Percentiles rank a stretch among this genome's conserved stretches.
phyloP scores from a whole-genome alignment of 108 stramenopile genomes.

The Cyclostephanos invisitatus region DNA sequence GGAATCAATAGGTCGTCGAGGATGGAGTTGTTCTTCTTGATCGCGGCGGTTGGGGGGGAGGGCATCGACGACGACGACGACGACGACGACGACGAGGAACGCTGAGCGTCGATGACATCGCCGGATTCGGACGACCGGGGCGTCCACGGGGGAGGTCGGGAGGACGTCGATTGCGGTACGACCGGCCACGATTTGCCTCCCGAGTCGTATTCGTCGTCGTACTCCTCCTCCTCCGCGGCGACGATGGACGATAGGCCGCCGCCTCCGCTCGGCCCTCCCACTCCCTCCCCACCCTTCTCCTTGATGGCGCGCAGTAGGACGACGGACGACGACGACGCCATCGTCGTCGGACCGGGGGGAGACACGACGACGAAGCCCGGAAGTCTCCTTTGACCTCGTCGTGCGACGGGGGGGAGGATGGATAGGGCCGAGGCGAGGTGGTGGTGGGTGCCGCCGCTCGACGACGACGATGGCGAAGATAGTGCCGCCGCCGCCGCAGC shows the following conservation, averaged over 20 bases:
- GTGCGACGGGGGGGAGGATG: not conserved
- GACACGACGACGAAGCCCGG: not conserved
- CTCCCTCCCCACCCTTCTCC: not conserved
- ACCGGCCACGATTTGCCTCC: slow-evolving; percentile 10
- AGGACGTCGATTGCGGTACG: not conserved
- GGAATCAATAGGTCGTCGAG: slow-evolving; percentile 20
- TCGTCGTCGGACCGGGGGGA: not conserved
- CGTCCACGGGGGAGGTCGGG: not conserved
- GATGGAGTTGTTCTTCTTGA: not conserved
- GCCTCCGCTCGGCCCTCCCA: too few relatives aligned
- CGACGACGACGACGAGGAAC: too few relatives aligned
- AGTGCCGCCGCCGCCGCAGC: not conserved
- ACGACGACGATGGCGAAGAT: not conserved
- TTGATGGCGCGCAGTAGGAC: not conserved
- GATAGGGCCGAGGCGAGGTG: not conserved
- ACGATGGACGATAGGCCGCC: not conserved
- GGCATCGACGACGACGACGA: too few relatives aligned
- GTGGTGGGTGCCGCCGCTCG: not conserved
- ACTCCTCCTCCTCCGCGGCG: not conserved
- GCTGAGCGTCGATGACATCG: too few relatives aligned
- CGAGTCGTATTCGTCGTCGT: slow-evolving; percentile 2
- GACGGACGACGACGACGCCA: not conserved
- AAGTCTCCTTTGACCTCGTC: not conserved
- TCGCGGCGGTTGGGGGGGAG: too few relatives aligned
- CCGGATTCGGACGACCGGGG: not conserved